phyloP scores from a whole-genome alignment of 768 basidiomycete species.

The Collybia sordida region DNA sequence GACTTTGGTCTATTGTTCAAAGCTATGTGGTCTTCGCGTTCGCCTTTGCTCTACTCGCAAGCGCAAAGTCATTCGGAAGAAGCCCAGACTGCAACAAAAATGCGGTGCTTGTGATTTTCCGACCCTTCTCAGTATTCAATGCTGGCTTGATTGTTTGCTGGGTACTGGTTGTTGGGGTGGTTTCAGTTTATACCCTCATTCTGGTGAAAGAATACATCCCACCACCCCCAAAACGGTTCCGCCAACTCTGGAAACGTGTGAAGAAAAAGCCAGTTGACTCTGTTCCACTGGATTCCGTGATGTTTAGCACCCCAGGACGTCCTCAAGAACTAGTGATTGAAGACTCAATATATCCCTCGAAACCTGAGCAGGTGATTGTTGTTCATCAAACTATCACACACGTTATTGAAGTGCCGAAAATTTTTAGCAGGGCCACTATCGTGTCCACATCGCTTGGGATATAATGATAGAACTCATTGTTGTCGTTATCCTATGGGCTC shows the following conservation, averaged over 20 bases:
- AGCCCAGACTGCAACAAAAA: slow-evolving; percentile 11
- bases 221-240: slow-evolving; percentile 5
- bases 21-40: slow-evolving; percentile 18
- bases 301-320: not conserved
- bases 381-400: no score
- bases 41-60: slow-evolving; percentile 12
- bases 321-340: not conserved
- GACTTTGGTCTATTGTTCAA: slow-evolving; percentile 15
- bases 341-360: not conserved
- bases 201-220: slow-evolving; percentile 13
- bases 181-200: slow-evolving; percentile 6
- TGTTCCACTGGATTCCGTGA: not conserved
- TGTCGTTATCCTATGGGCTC: slow-evolving; percentile 11
- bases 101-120: slow-evolving; percentile 13
- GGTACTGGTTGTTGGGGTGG: slow-evolving; percentile 7
- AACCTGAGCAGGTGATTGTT: not conserved
- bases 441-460: slow-evolving; percentile 13
- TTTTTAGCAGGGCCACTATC: not conserved
- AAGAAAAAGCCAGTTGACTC: not conserved
- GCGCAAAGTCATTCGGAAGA: slow-evolving; percentile 10
- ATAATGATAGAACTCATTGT: slow-evolving; percentile 11
- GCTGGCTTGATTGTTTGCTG: slow-evolving; percentile 9
- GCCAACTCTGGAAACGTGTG: slow-evolving; percentile 2
- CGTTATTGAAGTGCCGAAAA: not conserved
- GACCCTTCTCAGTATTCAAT: slow-evolving; percentile 13